Conservation (phyloP, 805 yeast species). For the Candida ipomoeae region DNA sequence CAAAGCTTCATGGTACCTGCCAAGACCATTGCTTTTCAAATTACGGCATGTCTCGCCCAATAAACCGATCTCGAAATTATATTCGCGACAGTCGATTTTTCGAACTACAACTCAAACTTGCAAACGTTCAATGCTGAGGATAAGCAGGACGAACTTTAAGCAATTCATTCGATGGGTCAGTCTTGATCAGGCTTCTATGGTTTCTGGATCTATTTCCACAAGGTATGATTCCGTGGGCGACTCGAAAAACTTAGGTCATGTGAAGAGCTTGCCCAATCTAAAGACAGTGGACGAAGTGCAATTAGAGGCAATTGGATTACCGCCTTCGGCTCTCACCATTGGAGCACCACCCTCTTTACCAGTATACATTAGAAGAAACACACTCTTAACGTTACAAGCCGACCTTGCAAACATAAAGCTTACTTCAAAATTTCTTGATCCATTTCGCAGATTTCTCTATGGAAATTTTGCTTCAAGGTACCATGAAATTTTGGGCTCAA, state of each 20-base stretch:
- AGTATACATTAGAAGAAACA: slow-evolving; percentile 43
- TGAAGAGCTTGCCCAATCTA: slow-evolving; percentile 15
- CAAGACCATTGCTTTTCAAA: background rate
- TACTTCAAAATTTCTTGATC: slow-evolving; percentile 27
- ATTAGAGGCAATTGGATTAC: slow-evolving; percentile 44
- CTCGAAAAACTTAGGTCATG: slow-evolving; percentile 11
- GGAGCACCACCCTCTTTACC: slow-evolving; percentile 59
- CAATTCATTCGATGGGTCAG: background rate
- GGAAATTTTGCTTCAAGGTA: slow-evolving; percentile 45
- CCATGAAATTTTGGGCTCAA: slow-evolving; percentile 46
- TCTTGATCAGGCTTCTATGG: slow-evolving; percentile 7
- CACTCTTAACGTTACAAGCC: slow-evolving; percentile 48
- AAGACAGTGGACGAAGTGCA: slow-evolving; percentile 20
- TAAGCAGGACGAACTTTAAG: background rate
- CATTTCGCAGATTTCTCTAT: slow-evolving; percentile 39
- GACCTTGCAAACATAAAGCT: slow-evolving; percentile 15
- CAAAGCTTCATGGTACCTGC: no score
- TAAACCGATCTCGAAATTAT: background rate
- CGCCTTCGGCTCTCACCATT: slow-evolving; percentile 47
- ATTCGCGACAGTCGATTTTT: slow-evolving; percentile 1
- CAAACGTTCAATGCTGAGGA: background rate
- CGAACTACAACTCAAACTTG: background rate
- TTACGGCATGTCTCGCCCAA: background rate
- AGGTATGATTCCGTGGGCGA: slow-evolving; percentile 6
- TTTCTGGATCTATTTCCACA: slow-evolving; percentile 7